Evolutionary conservation across 2,329 filamentous ascomycete species (phyloP).

Genomic region (Aspergillus proliferans): DNA sequence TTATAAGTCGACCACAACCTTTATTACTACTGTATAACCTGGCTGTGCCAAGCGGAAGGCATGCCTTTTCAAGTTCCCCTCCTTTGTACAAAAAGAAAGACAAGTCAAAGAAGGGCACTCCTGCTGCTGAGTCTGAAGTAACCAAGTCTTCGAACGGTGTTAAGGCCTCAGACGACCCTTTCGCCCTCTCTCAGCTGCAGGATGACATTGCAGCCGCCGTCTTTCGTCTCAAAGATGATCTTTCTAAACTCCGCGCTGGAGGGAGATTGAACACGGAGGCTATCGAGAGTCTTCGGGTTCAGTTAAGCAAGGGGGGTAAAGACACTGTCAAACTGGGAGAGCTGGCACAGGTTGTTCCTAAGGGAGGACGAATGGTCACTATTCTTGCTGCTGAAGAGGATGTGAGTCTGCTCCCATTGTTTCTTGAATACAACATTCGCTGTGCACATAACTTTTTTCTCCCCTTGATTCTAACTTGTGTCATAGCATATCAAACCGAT

Average conservation of each 20-base stretch:
- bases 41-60: not conserved
- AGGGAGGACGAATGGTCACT: slow-evolving; percentile 54
- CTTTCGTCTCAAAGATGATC: slow-evolving; percentile 53
- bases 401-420: slow-evolving; percentile 36
- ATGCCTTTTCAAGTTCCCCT: slow-evolving; percentile 39
- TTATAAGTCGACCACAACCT: slow-evolving; percentile 1
- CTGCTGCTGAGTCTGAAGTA: slow-evolving; percentile 18
- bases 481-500: slow-evolving; percentile 41
- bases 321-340: slow-evolving; percentile 53
- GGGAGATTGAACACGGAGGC: slow-evolving; percentile 58
- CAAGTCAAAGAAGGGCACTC: slow-evolving; percentile 42
- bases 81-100: slow-evolving; percentile 49
- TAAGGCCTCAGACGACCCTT: slow-evolving; percentile 46
- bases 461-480: not conserved
- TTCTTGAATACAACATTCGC: not conserved
- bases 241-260: slow-evolving; percentile 57
- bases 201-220: slow-evolving; percentile 50
- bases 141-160: slow-evolving; percentile 27
- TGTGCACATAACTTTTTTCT: not conserved
- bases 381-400: slow-evolving; percentile 60
- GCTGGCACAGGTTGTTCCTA: slow-evolving; percentile 61
- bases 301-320: slow-evolving; percentile 47
- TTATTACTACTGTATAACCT: not conserved
- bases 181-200: slow-evolving; percentile 55
- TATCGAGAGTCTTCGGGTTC: slow-evolving; percentile 57